Base-by-base conservation (phyloP, 495 filamentous ascomycete species). In the Lepraria neglecta region DNA sequence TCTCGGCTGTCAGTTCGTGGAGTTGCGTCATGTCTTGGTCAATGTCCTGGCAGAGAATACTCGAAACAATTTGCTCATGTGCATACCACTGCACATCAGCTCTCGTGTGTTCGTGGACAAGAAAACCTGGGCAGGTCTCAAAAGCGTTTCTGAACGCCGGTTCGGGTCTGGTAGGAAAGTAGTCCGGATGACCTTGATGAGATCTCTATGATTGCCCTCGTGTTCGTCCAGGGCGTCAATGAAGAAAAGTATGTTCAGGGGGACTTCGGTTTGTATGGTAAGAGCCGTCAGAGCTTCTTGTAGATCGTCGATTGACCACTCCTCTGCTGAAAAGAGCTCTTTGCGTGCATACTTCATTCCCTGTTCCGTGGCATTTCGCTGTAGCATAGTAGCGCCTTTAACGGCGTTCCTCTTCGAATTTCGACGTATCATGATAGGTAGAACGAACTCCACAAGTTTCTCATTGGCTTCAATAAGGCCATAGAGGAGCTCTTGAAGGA, bases 401-500 rank as follows among this genome's bases (percentile, higher is more conserved):
- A 24, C 27, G 9, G 45, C 19, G 9, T 48, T 27, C 45, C 19
- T 48, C 27, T 21, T 48, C 1, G 27, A 12, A 12, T 0, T 0
- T 27, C 6, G 45, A 11, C 27, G 19, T 27, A 48, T 48, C 46
- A 48, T 3, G 21, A 19, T 48, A 27, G 46, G 0, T 3, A 24
- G 46, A 21, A 48, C 15, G 10, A 48, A 48, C 10, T 19, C 46
- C 21, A 48, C 21, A 27, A 48, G 46, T 24, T 48, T 48, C 46
- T 48, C 46, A 48, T 48, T 14, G 19, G 19, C 46, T 48, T 48
- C 46, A 27, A 48, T 5, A 27, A 48, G 46, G 19, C 21, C 27
- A 44, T 56, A 53, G 7, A 70, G 46, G 27, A 70, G 14, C 45
- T 62, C 64, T 31, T 54, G 56, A 24, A 68, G 48, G 12, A 70